Percentiles rank a stretch among this genome's conserved stretches.
These are phyloP conservation scores for Teunomyces gatunensis DNA, from an alignment of 805 yeast genomes.

Conservation along the genomic window DNA sequence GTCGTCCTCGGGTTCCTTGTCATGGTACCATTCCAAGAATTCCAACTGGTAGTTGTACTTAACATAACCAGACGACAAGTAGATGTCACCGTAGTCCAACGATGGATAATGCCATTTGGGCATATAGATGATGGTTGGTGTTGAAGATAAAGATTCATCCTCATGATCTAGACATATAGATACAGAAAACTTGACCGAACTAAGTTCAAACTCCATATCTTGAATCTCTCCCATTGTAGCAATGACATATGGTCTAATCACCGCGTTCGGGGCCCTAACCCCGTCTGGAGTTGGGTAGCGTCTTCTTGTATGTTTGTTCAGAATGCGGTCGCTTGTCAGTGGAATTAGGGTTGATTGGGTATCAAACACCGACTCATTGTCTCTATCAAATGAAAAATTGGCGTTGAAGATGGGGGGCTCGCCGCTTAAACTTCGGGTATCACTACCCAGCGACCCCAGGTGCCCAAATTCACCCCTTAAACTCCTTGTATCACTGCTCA, in stretches of 20 bases:
- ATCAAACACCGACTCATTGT: conserved; percentile 15
- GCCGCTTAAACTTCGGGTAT: background rate
- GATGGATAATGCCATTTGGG: conserved; percentile 71
- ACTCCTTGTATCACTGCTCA: background rate
- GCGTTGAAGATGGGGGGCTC: background rate
- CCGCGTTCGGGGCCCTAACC: conserved; percentile 70
- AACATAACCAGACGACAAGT: conserved; percentile 55
- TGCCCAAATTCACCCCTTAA: background rate
- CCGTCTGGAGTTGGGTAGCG: conserved; percentile 55
- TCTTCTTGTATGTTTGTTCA: conserved; percentile 24
- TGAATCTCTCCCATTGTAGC: conserved; percentile 59
- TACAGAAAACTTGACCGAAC: conserved; percentile 45
- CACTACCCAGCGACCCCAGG: background rate
- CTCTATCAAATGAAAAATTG: background rate
- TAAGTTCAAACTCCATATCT: conserved; percentile 58
- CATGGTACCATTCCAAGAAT: conserved; percentile 71
- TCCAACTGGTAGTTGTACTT: conserved; percentile 51
- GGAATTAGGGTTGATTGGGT: conserved; percentile 23
- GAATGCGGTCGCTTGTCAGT: conserved; percentile 21
- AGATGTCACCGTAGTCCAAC: conserved; percentile 46
- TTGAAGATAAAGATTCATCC: conserved; percentile 4
- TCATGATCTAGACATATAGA: conserved; percentile 32
- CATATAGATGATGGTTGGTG: conserved; percentile 60
- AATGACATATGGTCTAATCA: conserved; percentile 73
- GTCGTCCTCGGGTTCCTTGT: conserved; percentile 15